Evolutionary conservation across 2,329 filamentous ascomycete genomes (phyloP), one percentile per base, ranked within the genome.

Genomic region (Trichothecium sympodiale): DNA sequence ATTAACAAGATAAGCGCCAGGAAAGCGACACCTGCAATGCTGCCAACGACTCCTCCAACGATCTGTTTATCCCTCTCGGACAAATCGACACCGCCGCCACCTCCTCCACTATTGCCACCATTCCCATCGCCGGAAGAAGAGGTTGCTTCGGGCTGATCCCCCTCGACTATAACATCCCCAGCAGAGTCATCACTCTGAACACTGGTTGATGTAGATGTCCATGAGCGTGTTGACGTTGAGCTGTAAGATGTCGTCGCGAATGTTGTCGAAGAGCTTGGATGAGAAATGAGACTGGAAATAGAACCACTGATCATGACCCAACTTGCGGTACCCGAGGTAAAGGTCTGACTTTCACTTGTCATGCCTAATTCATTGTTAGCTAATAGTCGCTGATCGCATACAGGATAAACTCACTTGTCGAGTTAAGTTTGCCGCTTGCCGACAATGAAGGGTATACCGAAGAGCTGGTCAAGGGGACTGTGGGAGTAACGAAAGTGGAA

Each of bases 21-120:
- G 31, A 79, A 57, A 10, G 73, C 74, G 2, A 72, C 53, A 14
- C 74, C 76, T 13, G 75, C 74, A 23, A 80, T 51, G 29, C 69
- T 63, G 16, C 73, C 73, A 14, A 77, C 59, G 2, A 77, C 69
- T 23, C 73, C 65, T 1, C 72, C 73, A 7, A 74, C 70, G 18
- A 77, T 50, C 38, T 56, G 54, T 40, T 57, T 58, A 35, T 60
- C 50, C 34, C 55, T 50, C 2, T 49, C 42, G 2, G 57, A 48
- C 15, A 60, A 43, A 5, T 43, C 43, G 35, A 41, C 43, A 14
- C 37, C 38, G 7, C 40, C 40, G 13, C 46, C 41, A 5, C 47
- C 45, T 16, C 38, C 47, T 14, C 49, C 31, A 17, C 42, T 37
- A 10, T 47, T 38, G 8, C 43, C 10, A 39, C 35, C 14, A 47